phyloP scores from a whole-genome alignment of 768 basidiomycete genomes.

The Agaricus sinodeliciosus region DNA sequence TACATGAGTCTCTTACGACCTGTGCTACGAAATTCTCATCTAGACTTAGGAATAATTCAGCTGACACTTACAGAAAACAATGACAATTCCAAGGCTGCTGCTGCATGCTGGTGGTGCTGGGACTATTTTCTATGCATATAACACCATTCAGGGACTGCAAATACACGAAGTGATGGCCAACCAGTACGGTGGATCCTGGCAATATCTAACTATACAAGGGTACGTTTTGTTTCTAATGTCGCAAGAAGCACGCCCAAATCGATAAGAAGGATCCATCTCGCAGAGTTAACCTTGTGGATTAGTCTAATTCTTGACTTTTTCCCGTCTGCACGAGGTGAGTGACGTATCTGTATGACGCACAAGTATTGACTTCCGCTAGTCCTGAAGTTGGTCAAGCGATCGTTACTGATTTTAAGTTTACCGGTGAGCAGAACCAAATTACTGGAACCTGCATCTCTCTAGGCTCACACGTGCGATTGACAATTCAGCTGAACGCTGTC shows the following conservation, averaged over 20 bases:
- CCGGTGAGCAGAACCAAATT: slow-evolving; percentile 37
- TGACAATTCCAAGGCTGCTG: slow-evolving; percentile 9
- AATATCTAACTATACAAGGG: slow-evolving; percentile 80
- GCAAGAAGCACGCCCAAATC: not conserved
- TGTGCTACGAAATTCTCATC: not conserved
- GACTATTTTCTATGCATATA: slow-evolving; percentile 31
- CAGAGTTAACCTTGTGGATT: slow-evolving; percentile 29
- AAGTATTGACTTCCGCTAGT: slow-evolving; percentile 20
- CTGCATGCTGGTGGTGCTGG: slow-evolving; percentile 25
- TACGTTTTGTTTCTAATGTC: slow-evolving; percentile 19
- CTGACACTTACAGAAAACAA: too few species aligned
- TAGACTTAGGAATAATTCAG: not conserved
- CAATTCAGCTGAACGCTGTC: slow-evolving; percentile 27
- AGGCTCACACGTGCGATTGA: not conserved
- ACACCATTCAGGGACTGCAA: slow-evolving; percentile 19
- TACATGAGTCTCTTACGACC: not conserved
- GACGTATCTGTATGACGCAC: not conserved
- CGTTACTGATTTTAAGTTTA: slow-evolving; percentile 55
- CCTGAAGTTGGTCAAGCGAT: slow-evolving; percentile 42
- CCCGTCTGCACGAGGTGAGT: slow-evolving; percentile 23
- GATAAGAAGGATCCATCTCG: slow-evolving; percentile 27
- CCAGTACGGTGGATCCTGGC: slow-evolving; percentile 60
- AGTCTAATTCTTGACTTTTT: slow-evolving; percentile 27
- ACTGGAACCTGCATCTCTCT: not conserved
- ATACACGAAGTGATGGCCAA: slow-evolving; percentile 25